These are phyloP conservation scores for Chlorella sp. DNA, from an alignment of 139 green algal genomes.

Conservation along the genomic window DNA sequence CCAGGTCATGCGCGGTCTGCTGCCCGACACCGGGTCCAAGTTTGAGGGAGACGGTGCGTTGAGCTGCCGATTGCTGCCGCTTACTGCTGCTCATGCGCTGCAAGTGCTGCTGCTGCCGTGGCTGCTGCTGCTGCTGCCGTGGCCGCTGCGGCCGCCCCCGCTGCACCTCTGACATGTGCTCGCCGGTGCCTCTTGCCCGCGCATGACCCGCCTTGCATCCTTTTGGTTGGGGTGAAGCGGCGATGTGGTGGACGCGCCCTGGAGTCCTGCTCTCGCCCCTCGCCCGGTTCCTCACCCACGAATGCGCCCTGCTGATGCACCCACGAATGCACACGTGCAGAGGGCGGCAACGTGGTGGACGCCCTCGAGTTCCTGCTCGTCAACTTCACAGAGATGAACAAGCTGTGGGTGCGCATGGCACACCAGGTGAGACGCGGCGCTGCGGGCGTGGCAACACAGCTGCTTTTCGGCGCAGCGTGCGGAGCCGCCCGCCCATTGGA, in stretches of 20 bases:
- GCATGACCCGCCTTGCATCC: too few species aligned
- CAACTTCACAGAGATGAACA: constrained; percentile 99
- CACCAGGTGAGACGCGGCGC: constrained; percentile 73
- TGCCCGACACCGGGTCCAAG: constrained; percentile 77
- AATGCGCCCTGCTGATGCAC: too few species aligned
- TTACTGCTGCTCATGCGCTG: not conserved
- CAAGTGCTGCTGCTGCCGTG: not conserved
- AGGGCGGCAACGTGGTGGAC: constrained; percentile 83
- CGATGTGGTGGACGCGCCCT: too few species aligned
- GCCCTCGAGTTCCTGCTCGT: constrained; percentile 96
- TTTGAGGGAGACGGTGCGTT: constrained; percentile 69
- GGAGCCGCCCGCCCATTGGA: too few species aligned
- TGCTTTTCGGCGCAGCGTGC: too few species aligned
- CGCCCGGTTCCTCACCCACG: too few species aligned
- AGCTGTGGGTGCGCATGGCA: constrained; percentile 97
- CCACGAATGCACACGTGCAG: not conserved
- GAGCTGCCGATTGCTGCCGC: not conserved
- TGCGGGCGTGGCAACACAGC: too few species aligned
- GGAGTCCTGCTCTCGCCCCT: too few species aligned
- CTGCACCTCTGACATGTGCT: not conserved
- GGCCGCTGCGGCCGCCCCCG: not conserved
- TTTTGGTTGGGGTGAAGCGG: too few species aligned
- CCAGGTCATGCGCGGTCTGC: constrained; percentile 61
- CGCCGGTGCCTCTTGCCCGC: too few species aligned
- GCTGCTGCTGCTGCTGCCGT: not conserved